Evolutionary conservation across 2,329 filamentous ascomycete genomes (phyloP), one percentile per base, ranked within the genome.

Genomic region (Sordariomycetes sp.): DNA sequence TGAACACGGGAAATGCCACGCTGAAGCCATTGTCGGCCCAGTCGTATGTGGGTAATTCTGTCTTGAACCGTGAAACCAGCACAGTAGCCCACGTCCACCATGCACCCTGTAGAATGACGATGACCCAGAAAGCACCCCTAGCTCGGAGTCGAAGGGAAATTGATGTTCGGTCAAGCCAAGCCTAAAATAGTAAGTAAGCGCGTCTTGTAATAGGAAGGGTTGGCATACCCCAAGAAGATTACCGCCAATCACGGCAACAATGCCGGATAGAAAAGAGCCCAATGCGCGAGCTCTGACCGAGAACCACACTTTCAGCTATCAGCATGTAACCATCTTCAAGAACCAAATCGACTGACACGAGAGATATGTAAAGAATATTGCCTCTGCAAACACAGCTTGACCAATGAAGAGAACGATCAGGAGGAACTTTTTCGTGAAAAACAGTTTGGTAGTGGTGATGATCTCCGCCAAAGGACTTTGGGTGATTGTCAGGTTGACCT

Each of bases 31-130:
- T 41, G 40, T 68, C 68, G 1, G 50, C 46, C 82, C 82, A 86
- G 51, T 86, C 82, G 43, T 74, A 80, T 0, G 66, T 70, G 0
- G 80, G 79, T 14, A 63, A 57, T 0, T 68, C 71, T 9, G 58
- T 53, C 12, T 63, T 63, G 50, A 75, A 86, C 20, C 71, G 61
- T 0, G 78, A 77, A 1, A 76, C 76, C 3, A 82, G 54, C 3
- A 86, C 56, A 0, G 79, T 82, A 0, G 70, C 72, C 81, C 82
- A 86, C 4, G 75, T 62, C 81, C 82, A 86, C 71, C 78, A 84
- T 1, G 63, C 78, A 1, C 80, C 80, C 45, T 83, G 79, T 0
- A 81, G 50, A 0, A 65, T 57, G 12, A 69, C 59, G 28, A 79
- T 66, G 4, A 59, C 37, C 39, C 57, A 61, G 44, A 82, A 84